Evolutionary conservation across 192 early-diverging fungal species (phyloP).

Genomic region (Entomortierella chlamydospora): DNA sequence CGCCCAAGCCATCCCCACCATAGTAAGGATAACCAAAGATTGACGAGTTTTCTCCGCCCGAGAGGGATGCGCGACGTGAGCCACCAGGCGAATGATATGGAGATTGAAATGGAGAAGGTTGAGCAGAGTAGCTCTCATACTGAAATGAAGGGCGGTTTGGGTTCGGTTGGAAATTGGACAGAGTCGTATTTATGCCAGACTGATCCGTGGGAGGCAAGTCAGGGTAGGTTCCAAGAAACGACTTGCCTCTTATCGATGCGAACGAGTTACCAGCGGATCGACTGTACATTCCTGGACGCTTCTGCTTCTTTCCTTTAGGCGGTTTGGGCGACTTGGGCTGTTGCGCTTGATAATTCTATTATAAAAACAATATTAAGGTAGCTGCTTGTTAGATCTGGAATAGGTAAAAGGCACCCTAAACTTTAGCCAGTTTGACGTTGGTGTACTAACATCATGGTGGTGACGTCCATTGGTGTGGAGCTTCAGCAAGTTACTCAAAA

Average conservation of each 20-base stretch:
- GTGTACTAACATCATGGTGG: neutral
- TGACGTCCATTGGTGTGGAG: slow-evolving; percentile 24
- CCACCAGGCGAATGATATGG: slow-evolving; percentile 19
- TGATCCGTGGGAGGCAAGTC: slow-evolving; percentile 6
- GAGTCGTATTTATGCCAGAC: neutral
- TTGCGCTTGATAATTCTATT: too few relatives aligned
- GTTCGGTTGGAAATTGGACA: slow-evolving; percentile 30
- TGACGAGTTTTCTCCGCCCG: slow-evolving; percentile 16
- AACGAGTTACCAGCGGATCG: slow-evolving; percentile 34
- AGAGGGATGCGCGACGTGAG: slow-evolving; percentile 39
- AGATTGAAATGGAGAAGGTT: slow-evolving; percentile 11
- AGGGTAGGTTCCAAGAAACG: slow-evolving; percentile 39
- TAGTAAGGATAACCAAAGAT: neutral
- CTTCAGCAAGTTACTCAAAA: slow-evolving; percentile 47
- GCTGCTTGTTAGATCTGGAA: too few relatives aligned
- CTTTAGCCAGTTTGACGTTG: too few relatives aligned
- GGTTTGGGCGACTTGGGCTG: neutral
- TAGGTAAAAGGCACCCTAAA: too few relatives aligned
- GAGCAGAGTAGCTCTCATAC: slow-evolving; percentile 22
- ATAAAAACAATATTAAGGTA: too few relatives aligned
- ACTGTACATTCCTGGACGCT: slow-evolving; percentile 16
- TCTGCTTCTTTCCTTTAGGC: neutral
- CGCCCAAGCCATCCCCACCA: neutral
- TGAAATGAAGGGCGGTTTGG: slow-evolving; percentile 17
- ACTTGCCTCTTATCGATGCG: slow-evolving; percentile 23